Percentiles rank a stretch among this genome's conserved stretches.
These are phyloP conservation scores for Cordyceps javanica DNA, from an alignment of 2,329 filamentous ascomycete species.

Conservation along the genomic window DNA sequence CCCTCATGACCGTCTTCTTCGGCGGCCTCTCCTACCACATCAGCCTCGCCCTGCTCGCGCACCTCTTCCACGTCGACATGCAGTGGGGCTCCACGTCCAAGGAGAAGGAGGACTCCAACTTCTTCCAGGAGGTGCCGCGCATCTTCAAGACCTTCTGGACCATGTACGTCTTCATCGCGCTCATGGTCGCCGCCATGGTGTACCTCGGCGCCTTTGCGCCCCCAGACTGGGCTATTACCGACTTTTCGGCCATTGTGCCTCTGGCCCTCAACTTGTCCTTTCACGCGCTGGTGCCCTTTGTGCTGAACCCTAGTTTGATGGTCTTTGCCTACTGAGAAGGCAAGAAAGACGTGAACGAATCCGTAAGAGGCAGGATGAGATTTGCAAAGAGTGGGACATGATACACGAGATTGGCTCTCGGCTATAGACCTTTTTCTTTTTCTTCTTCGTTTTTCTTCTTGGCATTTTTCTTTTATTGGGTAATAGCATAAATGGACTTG, in stretches of 20 bases:
- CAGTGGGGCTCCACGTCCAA: conserved; percentile 53
- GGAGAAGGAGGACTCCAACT: conserved; percentile 50
- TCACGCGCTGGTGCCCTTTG: conserved; percentile 54
- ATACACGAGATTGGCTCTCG: background rate
- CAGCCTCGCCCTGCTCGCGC: conserved; percentile 33
- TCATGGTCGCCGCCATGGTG: conserved; percentile 44
- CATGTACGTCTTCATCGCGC: conserved; percentile 38
- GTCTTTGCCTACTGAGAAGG: conserved; percentile 11
- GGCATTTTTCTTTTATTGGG: background rate
- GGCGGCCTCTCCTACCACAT: conserved; percentile 39
- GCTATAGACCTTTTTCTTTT: background rate
- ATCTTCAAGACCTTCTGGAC: conserved; percentile 51
- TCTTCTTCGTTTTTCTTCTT: no score
- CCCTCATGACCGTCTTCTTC: conserved; percentile 43
- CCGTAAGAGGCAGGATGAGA: no score
- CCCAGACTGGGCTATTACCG: conserved; percentile 50
- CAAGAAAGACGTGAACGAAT: no score
- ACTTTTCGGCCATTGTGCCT: conserved; percentile 56
- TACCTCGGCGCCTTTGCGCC: conserved; percentile 40
- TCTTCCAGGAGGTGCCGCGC: conserved; percentile 49
- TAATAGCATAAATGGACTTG: background rate
- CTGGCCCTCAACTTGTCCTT: conserved; percentile 43
- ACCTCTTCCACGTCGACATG: conserved; percentile 38
- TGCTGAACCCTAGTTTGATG: conserved; percentile 57
- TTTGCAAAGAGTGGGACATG: no score